These are phyloP conservation scores for Penicillium sp. DNA, from an alignment of 2,329 filamentous ascomycete genomes.

Conservation along the genomic window DNA sequence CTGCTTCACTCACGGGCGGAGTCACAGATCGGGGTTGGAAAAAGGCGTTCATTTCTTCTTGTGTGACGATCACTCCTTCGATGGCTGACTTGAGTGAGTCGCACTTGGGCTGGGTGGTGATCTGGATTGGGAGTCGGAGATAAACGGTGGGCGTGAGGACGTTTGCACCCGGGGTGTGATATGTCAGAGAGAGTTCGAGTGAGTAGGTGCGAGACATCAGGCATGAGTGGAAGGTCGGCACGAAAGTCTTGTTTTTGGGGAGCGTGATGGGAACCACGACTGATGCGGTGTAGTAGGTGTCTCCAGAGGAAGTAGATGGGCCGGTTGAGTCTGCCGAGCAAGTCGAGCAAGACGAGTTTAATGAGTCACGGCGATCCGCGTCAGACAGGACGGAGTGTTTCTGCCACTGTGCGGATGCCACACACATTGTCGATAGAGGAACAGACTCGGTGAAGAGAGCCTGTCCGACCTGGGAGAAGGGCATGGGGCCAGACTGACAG, in stretches of 20 bases:
- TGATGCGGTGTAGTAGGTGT: constrained; percentile 59
- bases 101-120: constrained; percentile 28
- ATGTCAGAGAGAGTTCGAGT: constrained; percentile 58
- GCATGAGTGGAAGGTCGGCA: constrained; percentile 70
- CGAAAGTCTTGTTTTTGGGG: constrained; percentile 59
- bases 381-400: constrained; percentile 43
- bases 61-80: constrained; percentile 18
- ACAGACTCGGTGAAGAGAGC: constrained; percentile 55
- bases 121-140: constrained; percentile 45
- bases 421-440: constrained; percentile 54
- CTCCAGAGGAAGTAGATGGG: constrained; percentile 31
- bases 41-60: constrained; percentile 30
- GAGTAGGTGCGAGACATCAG: constrained; percentile 63
- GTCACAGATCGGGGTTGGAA: constrained; percentile 30
- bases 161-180: constrained; percentile 50
- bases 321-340: constrained; percentile 24
- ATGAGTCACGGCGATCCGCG: constrained; percentile 27
- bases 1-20: constrained; percentile 9
- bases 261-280: constrained; percentile 63
- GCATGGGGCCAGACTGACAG: constrained; percentile 39
- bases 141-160: constrained; percentile 41
- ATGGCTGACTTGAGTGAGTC: constrained; percentile 9
- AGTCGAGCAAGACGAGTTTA: constrained; percentile 28
- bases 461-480: constrained; percentile 43
- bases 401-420: constrained; percentile 58